Evolutionary conservation across 129 eudicot genomes (phyloP).

Genomic region (Flaveria robusta): DNA sequence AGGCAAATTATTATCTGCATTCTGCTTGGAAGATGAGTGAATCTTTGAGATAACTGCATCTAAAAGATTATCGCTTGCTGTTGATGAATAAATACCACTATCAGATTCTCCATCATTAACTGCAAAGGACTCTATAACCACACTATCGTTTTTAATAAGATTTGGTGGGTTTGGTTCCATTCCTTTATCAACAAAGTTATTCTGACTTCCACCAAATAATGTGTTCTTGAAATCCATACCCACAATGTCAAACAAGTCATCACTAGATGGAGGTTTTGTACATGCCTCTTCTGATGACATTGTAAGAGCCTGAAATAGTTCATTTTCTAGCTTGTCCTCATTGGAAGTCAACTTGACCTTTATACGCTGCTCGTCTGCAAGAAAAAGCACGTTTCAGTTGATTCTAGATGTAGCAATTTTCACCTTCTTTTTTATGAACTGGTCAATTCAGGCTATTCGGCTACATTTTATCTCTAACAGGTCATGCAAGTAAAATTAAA

Average conservation of each 20-base stretch:
- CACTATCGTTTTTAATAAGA: constrained; percentile 20
- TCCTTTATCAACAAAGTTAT: constrained; percentile 28
- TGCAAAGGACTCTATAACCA: constrained; percentile 31
- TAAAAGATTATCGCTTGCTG: constrained; percentile 63
- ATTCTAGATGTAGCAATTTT: not conserved
- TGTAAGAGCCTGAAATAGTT: constrained; percentile 40
- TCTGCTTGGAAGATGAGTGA: constrained; percentile 30
- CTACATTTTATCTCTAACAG: not conserved
- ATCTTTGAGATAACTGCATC: constrained; percentile 80
- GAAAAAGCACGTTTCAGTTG: constrained; percentile 17
- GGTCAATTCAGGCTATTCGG: not conserved
- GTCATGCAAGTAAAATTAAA: not conserved
- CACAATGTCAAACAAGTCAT: constrained; percentile 82
- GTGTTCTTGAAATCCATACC: constrained; percentile 67
- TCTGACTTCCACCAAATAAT: constrained; percentile 39
- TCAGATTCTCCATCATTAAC: constrained; percentile 56
- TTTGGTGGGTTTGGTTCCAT: constrained; percentile 19
- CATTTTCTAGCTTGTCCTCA: constrained; percentile 31
- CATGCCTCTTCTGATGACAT: constrained; percentile 46
- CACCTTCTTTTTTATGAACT: not conserved
- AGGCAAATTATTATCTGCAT: too few relatives aligned
- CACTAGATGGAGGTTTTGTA: constrained; percentile 49
- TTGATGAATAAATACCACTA: constrained; percentile 54
- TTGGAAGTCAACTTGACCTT: constrained; percentile 22
- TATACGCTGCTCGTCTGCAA: constrained; percentile 29